Base-by-base conservation (phyloP, 75 land plant species). In the Pseudotsuga menziesii region DNA sequence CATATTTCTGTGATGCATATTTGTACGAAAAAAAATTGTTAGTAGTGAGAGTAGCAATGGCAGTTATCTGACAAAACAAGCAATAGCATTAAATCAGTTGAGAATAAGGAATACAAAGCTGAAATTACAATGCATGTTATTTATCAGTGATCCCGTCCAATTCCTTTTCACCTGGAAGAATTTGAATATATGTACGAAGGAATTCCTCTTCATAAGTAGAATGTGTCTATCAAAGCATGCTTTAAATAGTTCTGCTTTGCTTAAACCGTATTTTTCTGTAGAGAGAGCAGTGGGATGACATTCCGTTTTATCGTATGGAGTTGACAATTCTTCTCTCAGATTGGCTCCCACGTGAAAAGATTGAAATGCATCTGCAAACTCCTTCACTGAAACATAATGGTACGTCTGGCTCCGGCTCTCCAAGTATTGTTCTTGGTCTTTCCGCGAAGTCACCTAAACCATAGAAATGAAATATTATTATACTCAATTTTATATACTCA, bases 381-480 rank as follows among this genome's bases (percentile, higher is more conserved):
- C 83, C 48, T 74, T 77, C 36, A 87, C 95, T 44, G 99, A 82
- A 6, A 97, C 69, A 74, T 78, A 94, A 4, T 61, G 86, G 78
- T 97, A 94, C 4, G 89, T 89, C 23, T 59, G 76, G 58, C 79
- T 78, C 12, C 75, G 56, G 60, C 58, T 77, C 17, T 79, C 82
- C 99, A 98, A 97, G 64, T 97, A 97, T 69, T 94, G 99, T 81
- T 82, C 81, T 73, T 97, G 99, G 78, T 97, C 99, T 82, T 97
- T 97, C 83, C 76, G 83, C n/a, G 99, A 97, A 25, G 85, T 89
- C 39, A 97, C 99, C 99, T 97, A 74, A 52, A 60, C 12, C 32
- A 29, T 29, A 29, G 0, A 29, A 29, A 29, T 3, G 4, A 39
- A 39, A 39, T 0, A 39, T 39, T 39, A 39, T 39, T 4, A 39